A percentile compares a stretch with the other conserved stretches of the same genome.
These are phyloP conservation scores for Lagenidium sp. DNA, from an alignment of 352 stramenopile genomes.

Conservation along the genomic window DNA sequence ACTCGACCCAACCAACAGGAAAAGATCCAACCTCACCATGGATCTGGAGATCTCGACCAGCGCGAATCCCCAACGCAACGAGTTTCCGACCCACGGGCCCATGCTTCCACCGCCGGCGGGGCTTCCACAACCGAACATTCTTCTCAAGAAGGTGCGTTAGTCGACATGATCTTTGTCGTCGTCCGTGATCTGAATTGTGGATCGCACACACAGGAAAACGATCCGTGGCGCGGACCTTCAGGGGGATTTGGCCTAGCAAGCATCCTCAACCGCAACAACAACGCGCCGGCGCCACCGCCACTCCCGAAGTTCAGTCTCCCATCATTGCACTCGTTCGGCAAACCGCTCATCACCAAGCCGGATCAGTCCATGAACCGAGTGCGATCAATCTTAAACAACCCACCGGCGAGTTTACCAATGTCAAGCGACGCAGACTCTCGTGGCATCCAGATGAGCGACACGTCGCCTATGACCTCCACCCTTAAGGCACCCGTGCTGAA, in stretches of 20 bases:
- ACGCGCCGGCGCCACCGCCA: slow-evolving; percentile 1
- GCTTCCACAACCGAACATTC: slow-evolving; percentile 3
- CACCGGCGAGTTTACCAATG: slow-evolving; percentile 11
- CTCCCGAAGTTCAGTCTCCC: slow-evolving; percentile 68
- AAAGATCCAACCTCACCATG: slow-evolving; percentile 1
- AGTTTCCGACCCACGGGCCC: slow-evolving; percentile 5
- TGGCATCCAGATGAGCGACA: slow-evolving; percentile 11
- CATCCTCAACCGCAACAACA: slow-evolving; percentile 53
- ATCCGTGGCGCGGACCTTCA: slow-evolving; percentile 57
- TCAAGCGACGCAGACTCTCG: not conserved
- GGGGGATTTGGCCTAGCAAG: slow-evolving; percentile 72
- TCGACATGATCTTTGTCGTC: slow-evolving; percentile 3
- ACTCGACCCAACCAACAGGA: not conserved
- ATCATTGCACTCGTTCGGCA: slow-evolving; percentile 66
- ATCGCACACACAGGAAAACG: slow-evolving; percentile 60
- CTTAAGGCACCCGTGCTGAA: slow-evolving; percentile 19
- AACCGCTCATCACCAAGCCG: slow-evolving; percentile 45
- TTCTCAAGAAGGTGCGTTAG: slow-evolving; percentile 13
- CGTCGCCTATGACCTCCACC: slow-evolving; percentile 8
- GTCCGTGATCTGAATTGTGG: no score
- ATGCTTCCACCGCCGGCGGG: not conserved
- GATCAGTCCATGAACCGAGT: slow-evolving; percentile 21
- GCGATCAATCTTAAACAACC: slow-evolving; percentile 30
- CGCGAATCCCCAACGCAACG: slow-evolving; percentile 1
- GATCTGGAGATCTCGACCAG: slow-evolving; percentile 22